Base-by-base conservation (phyloP, 345 rosid genomes). In the Salix brachista region DNA sequence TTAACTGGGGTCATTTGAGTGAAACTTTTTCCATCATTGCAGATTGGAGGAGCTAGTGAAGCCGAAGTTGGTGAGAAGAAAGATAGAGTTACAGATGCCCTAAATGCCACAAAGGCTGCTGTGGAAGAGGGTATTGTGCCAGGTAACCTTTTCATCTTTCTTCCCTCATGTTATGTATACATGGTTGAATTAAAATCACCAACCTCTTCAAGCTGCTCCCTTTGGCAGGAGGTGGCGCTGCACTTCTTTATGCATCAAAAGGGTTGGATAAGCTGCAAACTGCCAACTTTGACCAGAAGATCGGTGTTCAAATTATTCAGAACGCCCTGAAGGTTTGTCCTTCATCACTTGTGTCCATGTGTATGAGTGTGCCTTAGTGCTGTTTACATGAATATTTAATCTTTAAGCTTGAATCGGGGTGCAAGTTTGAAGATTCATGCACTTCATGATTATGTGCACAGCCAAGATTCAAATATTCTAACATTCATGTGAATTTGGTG, bases 31-130 rank as follows among this genome's bases (percentile, higher is more conserved):
- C 56, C 62, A 16, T 80, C 26, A n/a, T 54, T 83, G 71, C 86
- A 96, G 98, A 92, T 96, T 79, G 99, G 98, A 62, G 99, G 99
- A 82, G 98, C 98, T 12, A 96, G 99, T 79, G 99, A 96, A 88
- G 79, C 91, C 44, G 98, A 96, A 84, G 97, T 96, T 72, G 64
- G 90, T 69, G 97, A 96, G 85, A 96, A 89, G 89, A 94, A 94
- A 83, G 99, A 94, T 71, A 88, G 99, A 82, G 98, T 96, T 65
- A 96, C 92, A 0, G 95, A 96, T 88, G 99, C 99, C 32, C 83
- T 96, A 73, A 96, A 96, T 87, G 98, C 98, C 41, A 94, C 99
- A 8, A 94, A 94, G 83, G 99, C 99, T 78, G 99, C 99, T 25
- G 97, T 96, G 34, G 99, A 96, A 81, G 99, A 94, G 91, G 99